Evolutionary conservation across 495 filamentous ascomycete species (phyloP), one percentile per base, ranked within the genome.

Genomic region (Penicillium pulvis): DNA sequence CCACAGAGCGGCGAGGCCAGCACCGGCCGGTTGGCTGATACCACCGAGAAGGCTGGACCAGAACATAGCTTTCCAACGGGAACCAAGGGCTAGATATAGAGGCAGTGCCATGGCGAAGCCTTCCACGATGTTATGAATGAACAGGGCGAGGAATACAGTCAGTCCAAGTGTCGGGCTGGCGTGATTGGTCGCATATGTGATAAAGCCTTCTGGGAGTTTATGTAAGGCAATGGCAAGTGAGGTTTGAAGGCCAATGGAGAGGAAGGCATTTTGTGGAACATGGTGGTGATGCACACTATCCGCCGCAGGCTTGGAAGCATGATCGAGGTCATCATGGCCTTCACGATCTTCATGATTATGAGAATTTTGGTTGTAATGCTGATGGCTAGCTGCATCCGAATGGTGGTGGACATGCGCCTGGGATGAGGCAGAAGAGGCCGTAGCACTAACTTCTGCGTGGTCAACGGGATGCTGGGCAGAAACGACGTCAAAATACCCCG

Each of bases 151-250:
- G 77, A 98, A 98, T 35, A 98, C 90, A 36, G 90, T 86, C 65
- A 96, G 82, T 12, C 95, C 94, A 3, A 98, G 86, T 1, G 79
- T 76, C 0, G 94, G 92, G 66, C 89, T 97, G 31, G 91, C 95
- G 60, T 98, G 95, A 72, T 98, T 98, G 12, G 94, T 97, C 9
- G 94, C 93, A 71, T 94, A 98, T 30, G 95, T 98, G 56, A 98
- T 97, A 75, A 98, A 98, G 28, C 94, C 94, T 74, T 98, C 94
- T 4, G 95, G 94, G 19, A 97, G 87, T 70, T 98, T 98, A 76
- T 98, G 94, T 1, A 98, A 76, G 9, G 94, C 91, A 65, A 98
- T 98, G 44, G 94, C 95, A 50, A 96, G 85, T 9, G 89, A 90
- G 0, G 93, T 97, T 72, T 98, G 94, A 6, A 97, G 81, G 14